phyloP scores from a whole-genome alignment of 2,329 filamentous ascomycete species.

The Hypoxylon sp. region DNA sequence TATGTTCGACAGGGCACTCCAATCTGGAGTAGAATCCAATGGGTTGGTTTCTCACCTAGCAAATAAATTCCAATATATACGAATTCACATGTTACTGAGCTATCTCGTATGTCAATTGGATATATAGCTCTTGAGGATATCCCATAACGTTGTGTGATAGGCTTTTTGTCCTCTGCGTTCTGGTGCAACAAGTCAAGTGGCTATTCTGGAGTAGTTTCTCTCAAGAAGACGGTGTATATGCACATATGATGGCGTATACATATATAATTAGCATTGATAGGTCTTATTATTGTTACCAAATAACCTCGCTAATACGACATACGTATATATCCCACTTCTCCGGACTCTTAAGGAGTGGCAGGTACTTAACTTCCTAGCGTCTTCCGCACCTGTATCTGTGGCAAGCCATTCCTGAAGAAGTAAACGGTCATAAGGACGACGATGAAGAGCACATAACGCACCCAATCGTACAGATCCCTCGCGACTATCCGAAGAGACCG shows the following conservation, averaged over 20 bases:
- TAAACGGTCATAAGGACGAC: constrained; percentile 30
- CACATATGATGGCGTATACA: background rate
- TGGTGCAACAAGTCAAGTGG: background rate
- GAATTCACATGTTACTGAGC: background rate
- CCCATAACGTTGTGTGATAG: background rate
- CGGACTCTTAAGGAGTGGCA: constrained; percentile 1
- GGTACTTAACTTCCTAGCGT: constrained; percentile 28
- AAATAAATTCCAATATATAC: background rate
- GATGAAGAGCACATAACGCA: constrained; percentile 36
- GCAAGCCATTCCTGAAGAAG: constrained; percentile 40
- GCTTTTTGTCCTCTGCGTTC: background rate
- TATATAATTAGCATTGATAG: background rate
- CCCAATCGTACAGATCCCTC: constrained; percentile 15
- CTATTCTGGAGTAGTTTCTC: background rate
- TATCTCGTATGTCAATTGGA: too few species aligned
- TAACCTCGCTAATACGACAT: background rate
- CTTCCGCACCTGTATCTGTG: constrained; percentile 42
- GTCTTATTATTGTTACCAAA: background rate
- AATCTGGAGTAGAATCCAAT: background rate
- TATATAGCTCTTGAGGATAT: background rate
- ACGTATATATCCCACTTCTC: background rate
- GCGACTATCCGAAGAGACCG: background rate
- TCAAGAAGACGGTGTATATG: background rate
- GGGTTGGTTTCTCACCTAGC: too few species aligned
- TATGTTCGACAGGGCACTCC: background rate